These are phyloP conservation scores for Rhodomyrtus psidioides DNA, from an alignment of 441 rosid genomes.

Conservation along the genomic window DNA sequence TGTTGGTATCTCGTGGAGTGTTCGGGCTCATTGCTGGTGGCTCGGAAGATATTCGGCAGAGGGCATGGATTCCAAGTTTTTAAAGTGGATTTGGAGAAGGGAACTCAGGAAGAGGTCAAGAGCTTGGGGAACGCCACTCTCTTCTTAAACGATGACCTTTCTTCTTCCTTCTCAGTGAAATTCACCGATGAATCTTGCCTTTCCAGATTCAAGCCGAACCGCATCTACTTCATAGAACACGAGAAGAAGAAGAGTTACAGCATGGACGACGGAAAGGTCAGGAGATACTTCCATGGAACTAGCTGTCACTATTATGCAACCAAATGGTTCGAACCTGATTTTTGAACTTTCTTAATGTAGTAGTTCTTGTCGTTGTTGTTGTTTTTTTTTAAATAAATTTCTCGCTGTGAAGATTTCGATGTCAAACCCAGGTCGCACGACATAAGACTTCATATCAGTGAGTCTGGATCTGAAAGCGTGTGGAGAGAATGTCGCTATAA, in stretches of 20 bases:
- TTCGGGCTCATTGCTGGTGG: not conserved
- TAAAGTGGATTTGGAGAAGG: not conserved
- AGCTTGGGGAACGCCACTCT: not conserved
- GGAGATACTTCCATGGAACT: not conserved
- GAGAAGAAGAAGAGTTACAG: not conserved
- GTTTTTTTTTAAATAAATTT: too few relatives aligned
- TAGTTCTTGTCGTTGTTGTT: too few relatives aligned
- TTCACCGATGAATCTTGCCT: not conserved
- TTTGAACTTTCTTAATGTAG: not conserved
- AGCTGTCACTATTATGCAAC: accelerated
- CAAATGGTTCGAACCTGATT: not conserved
- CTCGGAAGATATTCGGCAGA: not conserved
- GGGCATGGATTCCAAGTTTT: not conserved
- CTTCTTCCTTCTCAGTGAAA: not conserved
- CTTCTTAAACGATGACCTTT: not conserved
- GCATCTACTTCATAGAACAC: not conserved
- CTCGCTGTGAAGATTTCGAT: too few relatives aligned
- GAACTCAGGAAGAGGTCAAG: not conserved
- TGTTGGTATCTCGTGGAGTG: not conserved
- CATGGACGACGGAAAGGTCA: not conserved
- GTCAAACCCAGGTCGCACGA: too few relatives aligned
- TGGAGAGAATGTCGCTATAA: too few relatives aligned
- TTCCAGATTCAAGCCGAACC: not conserved
- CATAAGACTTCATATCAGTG: too few relatives aligned
- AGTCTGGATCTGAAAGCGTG: too few relatives aligned